Base-by-base conservation (phyloP, 2,329 filamentous ascomycete species). In the Knufia petricola region DNA sequence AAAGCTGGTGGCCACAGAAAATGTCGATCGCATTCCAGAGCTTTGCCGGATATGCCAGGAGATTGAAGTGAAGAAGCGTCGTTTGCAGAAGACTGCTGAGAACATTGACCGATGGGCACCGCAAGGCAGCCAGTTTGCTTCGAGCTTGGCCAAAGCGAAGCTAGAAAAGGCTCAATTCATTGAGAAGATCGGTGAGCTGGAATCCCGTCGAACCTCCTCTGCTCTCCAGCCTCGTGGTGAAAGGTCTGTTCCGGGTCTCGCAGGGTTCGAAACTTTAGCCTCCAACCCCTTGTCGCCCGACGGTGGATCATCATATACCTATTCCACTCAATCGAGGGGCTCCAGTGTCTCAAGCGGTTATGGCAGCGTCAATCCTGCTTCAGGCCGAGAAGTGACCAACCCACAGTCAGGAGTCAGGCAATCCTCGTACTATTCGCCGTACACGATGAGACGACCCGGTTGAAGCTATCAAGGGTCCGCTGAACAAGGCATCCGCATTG, bases 31-130 rank as follows among this genome's bases (percentile, higher is more conserved):
- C n/a, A n/a, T 40, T 13, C 10, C 46, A 34, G 55, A 58, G 8
- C 37, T 47, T 3, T 59, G 57, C 39, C 52, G 42, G 24, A n/a
- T 50, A 9, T 59, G 57, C 37, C 50, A 59, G 50, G 57, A 59
- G 37, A 56, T 55, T 24, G 39, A 36, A 6, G 47, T 53, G 30
- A 59, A 59, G 44, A 21, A 49, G 30, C 49, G 55, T 26, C 43
- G 51, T 17, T 31, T 56, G 40, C 48, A 50, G 30, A 55, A 48
- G 41, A 50, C 52, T 28, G 30, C 21, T 9, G 52, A 52, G 43
- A 58, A 59, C 47, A 56, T 59, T 28, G 30, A 20, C 9, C 46
- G 57, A 9, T 59, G 57, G 57, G 38, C 21, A n/a, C 39, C 40
- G 19, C 55, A 59, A 36, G 52, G 52, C 4, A 39, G 46, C 31